These are phyloP conservation scores for Malassezia globosa DNA, from an alignment of 1,284 basidiomycete species.

Conservation along the genomic window DNA sequence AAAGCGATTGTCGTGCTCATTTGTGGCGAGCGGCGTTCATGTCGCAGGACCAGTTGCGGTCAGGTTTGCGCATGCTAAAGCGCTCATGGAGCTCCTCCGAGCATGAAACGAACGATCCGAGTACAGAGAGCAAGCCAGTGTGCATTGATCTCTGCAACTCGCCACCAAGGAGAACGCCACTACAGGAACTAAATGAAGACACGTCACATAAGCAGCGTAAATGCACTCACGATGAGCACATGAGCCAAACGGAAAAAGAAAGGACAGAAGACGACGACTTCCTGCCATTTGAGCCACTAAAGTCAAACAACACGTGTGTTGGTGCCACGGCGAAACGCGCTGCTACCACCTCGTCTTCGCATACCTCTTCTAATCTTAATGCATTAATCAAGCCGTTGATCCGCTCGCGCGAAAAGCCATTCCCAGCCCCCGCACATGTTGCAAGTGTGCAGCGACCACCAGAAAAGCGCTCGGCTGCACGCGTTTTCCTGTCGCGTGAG, in stretches of 20 bases:
- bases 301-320: too few species aligned
- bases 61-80: conserved; percentile 19
- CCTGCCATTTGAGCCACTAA: neutral
- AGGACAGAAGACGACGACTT: neutral
- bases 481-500: conserved; percentile 31
- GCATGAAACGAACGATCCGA: neutral
- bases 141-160: neutral
- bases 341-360: neutral
- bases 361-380: neutral
- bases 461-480: neutral
- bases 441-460: neutral
- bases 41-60: neutral
- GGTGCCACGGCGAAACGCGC: neutral
- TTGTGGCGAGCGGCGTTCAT: neutral
- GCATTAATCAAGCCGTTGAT: neutral
- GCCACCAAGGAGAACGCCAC: neutral
- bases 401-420: neutral
- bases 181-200: too few species aligned
- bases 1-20: too few species aligned
- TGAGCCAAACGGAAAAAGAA: too few species aligned
- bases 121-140: neutral
- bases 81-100: conserved; percentile 12
- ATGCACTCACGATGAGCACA: neutral
- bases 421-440: neutral
- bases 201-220: neutral